phyloP scores from a whole-genome alignment of 768 basidiomycete species.

The Rhizopogon rudus region DNA sequence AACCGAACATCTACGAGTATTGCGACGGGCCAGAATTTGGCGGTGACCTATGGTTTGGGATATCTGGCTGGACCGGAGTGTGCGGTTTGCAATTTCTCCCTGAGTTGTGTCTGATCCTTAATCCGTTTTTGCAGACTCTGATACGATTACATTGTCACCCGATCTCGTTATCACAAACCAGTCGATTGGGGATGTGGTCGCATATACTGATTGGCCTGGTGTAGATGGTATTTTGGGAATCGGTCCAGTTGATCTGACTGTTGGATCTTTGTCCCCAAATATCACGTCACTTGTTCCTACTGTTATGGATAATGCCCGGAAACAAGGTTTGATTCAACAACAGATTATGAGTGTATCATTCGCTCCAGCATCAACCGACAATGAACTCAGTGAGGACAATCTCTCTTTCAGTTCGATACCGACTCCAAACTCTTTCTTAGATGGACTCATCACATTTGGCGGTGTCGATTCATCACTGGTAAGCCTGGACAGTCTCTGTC shows the following conservation, averaged over 20 bases:
- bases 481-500: not conserved
- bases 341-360: not conserved
- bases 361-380: not conserved
- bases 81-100: not conserved
- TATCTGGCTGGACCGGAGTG: slow-evolving; percentile 29
- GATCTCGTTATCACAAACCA: not conserved
- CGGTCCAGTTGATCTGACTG: not conserved
- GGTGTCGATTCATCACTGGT: not conserved
- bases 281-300: not conserved
- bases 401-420: not conserved
- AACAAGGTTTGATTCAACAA: not conserved
- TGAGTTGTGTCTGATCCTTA: not conserved
- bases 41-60: not conserved
- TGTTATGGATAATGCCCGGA: not conserved
- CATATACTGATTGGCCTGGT: not conserved
- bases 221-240: not conserved
- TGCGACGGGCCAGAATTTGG: slow-evolving; percentile 6
- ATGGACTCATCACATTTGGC: not conserved
- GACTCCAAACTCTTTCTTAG: not conserved
- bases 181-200: not conserved
- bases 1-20: slow-evolving; percentile 7
- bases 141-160: not conserved
- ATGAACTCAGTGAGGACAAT: not conserved
- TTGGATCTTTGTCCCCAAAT: not conserved
- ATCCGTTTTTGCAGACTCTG: not conserved